These are phyloP conservation scores for Exutisphaerella laricina DNA, from an alignment of 2,329 filamentous ascomycete genomes.

Conservation along the genomic window DNA sequence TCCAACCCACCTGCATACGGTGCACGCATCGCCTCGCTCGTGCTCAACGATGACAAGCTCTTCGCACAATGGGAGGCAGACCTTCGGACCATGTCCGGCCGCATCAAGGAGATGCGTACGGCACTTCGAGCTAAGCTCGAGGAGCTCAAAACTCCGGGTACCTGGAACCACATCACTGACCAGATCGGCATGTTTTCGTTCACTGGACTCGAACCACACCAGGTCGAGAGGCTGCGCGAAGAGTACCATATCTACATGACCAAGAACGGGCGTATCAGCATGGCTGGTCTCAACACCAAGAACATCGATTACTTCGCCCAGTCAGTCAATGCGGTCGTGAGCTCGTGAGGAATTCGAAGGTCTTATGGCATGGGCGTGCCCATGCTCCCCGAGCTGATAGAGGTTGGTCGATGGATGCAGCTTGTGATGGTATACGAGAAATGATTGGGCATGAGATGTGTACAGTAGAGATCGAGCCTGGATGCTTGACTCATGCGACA, in stretches of 20 bases:
- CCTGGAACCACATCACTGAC: constrained; percentile 95
- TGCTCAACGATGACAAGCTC: constrained; percentile 75
- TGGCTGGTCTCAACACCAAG: constrained; percentile 90
- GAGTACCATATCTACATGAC: constrained; percentile 82
- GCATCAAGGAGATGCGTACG: constrained; percentile 88
- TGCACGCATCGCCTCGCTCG: constrained; percentile 75
- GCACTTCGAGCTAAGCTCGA: constrained; percentile 75
- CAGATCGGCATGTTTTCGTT: constrained; percentile 99
- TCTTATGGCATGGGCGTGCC: not conserved
- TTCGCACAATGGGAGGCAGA: constrained; percentile 93
- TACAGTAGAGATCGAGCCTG: not conserved
- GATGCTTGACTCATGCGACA: not conserved
- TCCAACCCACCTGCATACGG: constrained; percentile 95
- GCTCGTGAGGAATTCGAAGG: constrained; percentile 22
- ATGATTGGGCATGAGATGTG: not conserved
- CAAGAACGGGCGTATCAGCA: constrained; percentile 96
- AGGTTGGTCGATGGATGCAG: not conserved
- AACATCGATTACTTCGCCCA: constrained; percentile 93
- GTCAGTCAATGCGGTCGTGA: constrained; percentile 79
- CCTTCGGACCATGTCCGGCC: constrained; percentile 85
- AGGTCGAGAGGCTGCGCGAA: constrained; percentile 64
- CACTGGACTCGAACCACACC: constrained; percentile 68
- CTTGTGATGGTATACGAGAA: not conserved
- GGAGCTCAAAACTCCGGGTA: constrained; percentile 75
- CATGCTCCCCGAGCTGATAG: not conserved